Conservation (phyloP, 495 filamentous ascomycete species). For the Tuber microsphaerosporum region DNA sequence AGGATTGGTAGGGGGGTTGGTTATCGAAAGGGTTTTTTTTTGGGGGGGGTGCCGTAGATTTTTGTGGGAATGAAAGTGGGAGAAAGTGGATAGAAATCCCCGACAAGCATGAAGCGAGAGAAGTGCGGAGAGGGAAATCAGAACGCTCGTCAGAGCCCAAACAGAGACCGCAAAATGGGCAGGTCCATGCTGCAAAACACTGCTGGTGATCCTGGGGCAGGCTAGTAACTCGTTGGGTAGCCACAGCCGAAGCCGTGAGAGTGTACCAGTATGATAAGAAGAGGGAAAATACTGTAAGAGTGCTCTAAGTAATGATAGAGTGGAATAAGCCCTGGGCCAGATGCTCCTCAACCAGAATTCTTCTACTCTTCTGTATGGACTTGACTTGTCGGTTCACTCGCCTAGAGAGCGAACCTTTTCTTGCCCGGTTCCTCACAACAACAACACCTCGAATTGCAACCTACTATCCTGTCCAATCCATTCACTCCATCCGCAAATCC, state of each 20-base stretch:
- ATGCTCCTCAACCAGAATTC: background rate
- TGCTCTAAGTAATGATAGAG: constrained; percentile 23
- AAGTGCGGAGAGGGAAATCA: constrained; percentile 33
- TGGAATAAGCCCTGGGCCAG: constrained; percentile 4
- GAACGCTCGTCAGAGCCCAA: constrained; percentile 29
- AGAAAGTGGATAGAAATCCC: constrained; percentile 30
- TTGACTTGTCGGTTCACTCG: background rate
- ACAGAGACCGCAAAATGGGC: constrained; percentile 28
- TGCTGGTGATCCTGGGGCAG: background rate
- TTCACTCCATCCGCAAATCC: background rate
- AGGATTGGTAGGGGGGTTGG: constrained; percentile 20
- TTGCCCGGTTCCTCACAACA: background rate
- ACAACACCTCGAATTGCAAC: constrained; percentile 16
- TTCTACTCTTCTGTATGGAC: background rate
- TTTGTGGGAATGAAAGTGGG: constrained; percentile 14
- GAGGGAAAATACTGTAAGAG: background rate
- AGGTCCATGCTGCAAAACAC: constrained; percentile 33
- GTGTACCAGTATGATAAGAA: background rate
- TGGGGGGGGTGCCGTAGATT: background rate
- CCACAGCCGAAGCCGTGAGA: background rate
- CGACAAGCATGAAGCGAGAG: constrained; percentile 34
- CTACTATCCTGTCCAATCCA: constrained; percentile 29
- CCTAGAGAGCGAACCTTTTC: background rate
- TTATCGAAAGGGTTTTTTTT: constrained; percentile 15
- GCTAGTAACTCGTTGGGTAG: constrained; percentile 5